These are phyloP conservation scores for Galerina sulciceps DNA, from an alignment of 768 basidiomycete species.

Conservation along the genomic window DNA sequence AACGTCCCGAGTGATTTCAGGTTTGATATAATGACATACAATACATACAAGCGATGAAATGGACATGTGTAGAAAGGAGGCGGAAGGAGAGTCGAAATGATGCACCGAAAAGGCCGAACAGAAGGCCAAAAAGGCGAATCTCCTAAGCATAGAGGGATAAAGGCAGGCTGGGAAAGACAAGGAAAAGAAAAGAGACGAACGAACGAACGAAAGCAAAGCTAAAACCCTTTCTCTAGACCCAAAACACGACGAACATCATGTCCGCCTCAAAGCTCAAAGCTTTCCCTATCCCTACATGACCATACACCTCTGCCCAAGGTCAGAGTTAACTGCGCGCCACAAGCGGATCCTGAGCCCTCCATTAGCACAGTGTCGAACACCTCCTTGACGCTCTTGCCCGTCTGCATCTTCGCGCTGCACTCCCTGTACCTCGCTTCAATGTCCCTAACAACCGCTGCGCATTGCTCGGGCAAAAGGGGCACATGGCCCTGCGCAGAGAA, in stretches of 20 bases:
- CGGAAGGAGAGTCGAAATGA: background rate
- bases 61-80: background rate
- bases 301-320: slow-evolving; percentile 73
- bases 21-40: slow-evolving; percentile 10
- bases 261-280: too few relatives aligned
- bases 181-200: slow-evolving; percentile 6
- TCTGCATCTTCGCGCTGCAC: slow-evolving; percentile 94
- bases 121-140: too few relatives aligned
- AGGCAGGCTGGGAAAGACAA: slow-evolving; percentile 1
- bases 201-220: background rate
- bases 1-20: slow-evolving; percentile 7
- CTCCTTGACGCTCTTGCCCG: slow-evolving; percentile 87
- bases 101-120: background rate
- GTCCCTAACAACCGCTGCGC: slow-evolving; percentile 82
- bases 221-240: background rate
- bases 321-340: slow-evolving; percentile 63
- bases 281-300: slow-evolving; percentile 52
- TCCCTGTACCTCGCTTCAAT: slow-evolving; percentile 95
- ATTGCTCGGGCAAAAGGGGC: slow-evolving; percentile 84
- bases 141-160: background rate
- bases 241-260: background rate
- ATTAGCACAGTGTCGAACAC: slow-evolving; percentile 89
- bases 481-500: slow-evolving; percentile 86
- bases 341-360: slow-evolving; percentile 83
- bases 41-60: slow-evolving; percentile 11